These are phyloP conservation scores for Odontarrhena argentea DNA, from an alignment of 345 rosid genomes.

Conservation along the genomic window DNA sequence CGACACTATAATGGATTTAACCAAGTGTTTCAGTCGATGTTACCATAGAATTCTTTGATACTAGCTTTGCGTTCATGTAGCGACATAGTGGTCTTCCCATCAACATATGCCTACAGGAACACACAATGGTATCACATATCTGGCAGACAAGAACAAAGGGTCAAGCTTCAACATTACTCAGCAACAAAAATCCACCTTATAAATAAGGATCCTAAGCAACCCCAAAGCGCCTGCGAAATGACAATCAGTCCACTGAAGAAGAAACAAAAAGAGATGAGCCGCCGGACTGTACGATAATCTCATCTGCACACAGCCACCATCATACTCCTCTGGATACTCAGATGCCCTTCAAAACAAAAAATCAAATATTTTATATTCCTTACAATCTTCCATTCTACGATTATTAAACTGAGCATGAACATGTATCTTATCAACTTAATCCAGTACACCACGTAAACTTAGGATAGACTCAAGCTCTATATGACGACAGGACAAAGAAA, in stretches of 20 bases:
- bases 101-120: constrained; percentile 66
- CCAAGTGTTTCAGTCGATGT: constrained; percentile 22
- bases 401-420: not conserved
- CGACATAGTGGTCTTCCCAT: constrained; percentile 91
- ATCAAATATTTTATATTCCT: too few relatives aligned
- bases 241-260: constrained; percentile 95
- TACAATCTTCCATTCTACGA: too few relatives aligned
- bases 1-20: not conserved
- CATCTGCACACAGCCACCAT: constrained; percentile 94
- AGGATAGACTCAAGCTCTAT: constrained; percentile 3
- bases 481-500: not conserved
- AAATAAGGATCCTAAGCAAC: constrained; percentile 82
- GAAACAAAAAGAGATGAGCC: constrained; percentile 84
- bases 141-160: constrained; percentile 10
- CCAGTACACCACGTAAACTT: constrained; percentile 12
- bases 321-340: constrained; percentile 76
- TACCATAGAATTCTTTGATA: constrained; percentile 87
- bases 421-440: constrained; percentile 8
- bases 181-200: constrained; percentile 51
- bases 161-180: not conserved
- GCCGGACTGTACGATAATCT: constrained; percentile 91
- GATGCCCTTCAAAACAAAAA: constrained; percentile 63
- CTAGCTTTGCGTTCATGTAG: constrained; percentile 86
- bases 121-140: constrained; percentile 2
- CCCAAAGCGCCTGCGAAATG: constrained; percentile 90